Evolutionary conservation across 768 basidiomycete genomes (phyloP).

Genomic region (Mycena olivaceomarginata): DNA sequence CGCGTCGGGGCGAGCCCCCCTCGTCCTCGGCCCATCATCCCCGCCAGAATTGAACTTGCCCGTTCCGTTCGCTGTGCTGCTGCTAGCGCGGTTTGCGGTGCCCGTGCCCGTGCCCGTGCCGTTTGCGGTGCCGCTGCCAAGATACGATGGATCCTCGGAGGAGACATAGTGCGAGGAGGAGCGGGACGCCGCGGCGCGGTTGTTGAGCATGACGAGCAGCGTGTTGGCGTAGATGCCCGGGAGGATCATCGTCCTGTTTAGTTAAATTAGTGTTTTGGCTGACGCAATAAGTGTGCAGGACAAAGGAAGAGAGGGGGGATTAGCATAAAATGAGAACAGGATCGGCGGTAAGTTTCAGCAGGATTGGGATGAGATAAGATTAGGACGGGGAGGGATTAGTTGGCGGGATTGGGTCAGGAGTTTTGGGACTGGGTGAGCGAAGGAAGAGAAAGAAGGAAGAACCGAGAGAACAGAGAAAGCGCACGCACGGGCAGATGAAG

Average conservation of each 20-base stretch:
- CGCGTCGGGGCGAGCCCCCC: background rate
- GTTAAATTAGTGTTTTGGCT: background rate
- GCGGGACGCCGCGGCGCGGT: slow-evolving; percentile 44
- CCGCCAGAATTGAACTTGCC: background rate
- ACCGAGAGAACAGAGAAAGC: background rate
- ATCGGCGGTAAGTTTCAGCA: too few species aligned
- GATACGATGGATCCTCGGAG: background rate
- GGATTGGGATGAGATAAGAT: too few species aligned
- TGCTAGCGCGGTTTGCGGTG: too few species aligned
- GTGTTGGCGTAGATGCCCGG: slow-evolving; percentile 50
- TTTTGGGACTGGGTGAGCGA: too few species aligned
- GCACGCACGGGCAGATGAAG: slow-evolving; percentile 40
- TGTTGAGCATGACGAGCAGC: slow-evolving; percentile 49
- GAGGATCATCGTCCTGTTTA: slow-evolving; percentile 40
- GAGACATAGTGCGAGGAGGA: background rate
- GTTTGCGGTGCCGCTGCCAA: slow-evolving; percentile 4
- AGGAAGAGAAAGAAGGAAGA: background rate
- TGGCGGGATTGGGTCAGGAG: too few species aligned
- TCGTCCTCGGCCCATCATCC: too few species aligned
- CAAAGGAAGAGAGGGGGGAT: too few species aligned
- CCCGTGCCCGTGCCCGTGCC: background rate
- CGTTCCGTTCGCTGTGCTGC: too few species aligned
- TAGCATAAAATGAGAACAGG: too few species aligned
- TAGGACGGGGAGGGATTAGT: too few species aligned
- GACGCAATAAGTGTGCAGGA: too few species aligned